A percentile compares a stretch with the other conserved stretches of the same genome.
Evolutionary conservation across 768 basidiomycete genomes (phyloP).

Genomic region (Boletus bicolor): DNA sequence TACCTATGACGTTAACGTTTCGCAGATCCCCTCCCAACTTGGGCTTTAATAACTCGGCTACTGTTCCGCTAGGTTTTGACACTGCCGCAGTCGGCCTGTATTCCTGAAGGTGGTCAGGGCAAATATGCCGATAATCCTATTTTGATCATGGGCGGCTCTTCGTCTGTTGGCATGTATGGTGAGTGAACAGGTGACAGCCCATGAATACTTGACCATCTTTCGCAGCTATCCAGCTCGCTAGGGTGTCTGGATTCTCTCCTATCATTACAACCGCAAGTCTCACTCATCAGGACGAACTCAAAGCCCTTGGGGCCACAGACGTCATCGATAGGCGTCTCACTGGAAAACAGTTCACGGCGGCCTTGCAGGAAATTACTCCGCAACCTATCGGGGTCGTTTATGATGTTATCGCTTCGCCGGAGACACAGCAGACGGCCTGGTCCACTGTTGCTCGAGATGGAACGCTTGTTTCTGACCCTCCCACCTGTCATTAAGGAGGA

Average conservation of each 20-base stretch:
- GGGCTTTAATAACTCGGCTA: conserved; percentile 43
- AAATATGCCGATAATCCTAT: conserved; percentile 42
- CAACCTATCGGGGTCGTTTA: conserved; percentile 20
- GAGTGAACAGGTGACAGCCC: conserved; percentile 3
- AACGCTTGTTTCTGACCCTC: conserved; percentile 30
- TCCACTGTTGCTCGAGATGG: conserved; percentile 34
- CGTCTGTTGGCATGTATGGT: conserved; percentile 49
- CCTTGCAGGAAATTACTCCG: conserved; percentile 27
- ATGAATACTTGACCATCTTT: conserved; percentile 2
- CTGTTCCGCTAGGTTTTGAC: conserved; percentile 46
- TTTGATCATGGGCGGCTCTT: conserved; percentile 47
- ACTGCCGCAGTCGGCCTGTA: conserved; percentile 49
- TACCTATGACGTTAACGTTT: conserved; percentile 2
- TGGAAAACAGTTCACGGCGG: conserved; percentile 11
- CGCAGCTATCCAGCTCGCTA: conserved; percentile 40
- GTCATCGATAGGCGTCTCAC: conserved; percentile 34
- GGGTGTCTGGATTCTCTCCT: conserved; percentile 38
- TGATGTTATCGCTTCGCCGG: conserved; percentile 32
- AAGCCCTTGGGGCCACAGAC: conserved; percentile 39
- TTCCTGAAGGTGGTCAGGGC: conserved; percentile 28
- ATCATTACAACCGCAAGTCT: conserved; percentile 40
- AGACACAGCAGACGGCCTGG: conserved; percentile 36
- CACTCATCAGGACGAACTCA: conserved; percentile 29
- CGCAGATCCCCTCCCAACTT: conserved; percentile 42
- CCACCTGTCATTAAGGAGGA: conserved; percentile 22